A percentile compares a stretch with the other conserved stretches of the same genome.
These are phyloP conservation scores for Skeletonema costatum DNA, from an alignment of 108 stramenopile species.

Conservation along the genomic window DNA sequence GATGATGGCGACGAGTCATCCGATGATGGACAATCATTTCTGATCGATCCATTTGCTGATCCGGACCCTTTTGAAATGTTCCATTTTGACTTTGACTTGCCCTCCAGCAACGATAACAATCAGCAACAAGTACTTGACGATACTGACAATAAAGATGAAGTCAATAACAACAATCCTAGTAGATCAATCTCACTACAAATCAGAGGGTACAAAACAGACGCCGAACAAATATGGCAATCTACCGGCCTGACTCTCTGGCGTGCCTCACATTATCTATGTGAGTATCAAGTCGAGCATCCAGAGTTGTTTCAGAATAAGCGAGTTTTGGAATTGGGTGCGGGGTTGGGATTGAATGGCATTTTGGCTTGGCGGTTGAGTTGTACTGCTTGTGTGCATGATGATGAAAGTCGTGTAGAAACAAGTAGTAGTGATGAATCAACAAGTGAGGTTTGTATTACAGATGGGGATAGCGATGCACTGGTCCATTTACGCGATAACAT, in stretches of 20 bases:
- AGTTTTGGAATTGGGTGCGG: constrained; percentile 66
- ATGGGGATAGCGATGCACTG: constrained; percentile 48
- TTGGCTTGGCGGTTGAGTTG: constrained; percentile 48
- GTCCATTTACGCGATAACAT: constrained; percentile 43
- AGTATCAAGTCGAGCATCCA: constrained; percentile 56
- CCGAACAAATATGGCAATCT: constrained; percentile 71
- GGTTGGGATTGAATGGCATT: constrained; percentile 72
- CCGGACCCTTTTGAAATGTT: constrained; percentile 34
- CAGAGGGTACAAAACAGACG: constrained; percentile 53
- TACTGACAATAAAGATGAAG: background rate
- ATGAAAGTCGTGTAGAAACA: background rate
- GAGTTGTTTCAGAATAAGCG: constrained; percentile 19
- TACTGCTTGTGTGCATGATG: background rate
- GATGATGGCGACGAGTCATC: constrained; percentile 27
- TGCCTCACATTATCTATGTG: constrained; percentile 65
- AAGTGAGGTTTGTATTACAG: constrained; percentile 24
- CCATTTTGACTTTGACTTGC: constrained; percentile 20
- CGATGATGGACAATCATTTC: background rate
- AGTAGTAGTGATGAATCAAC: background rate
- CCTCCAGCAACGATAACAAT: background rate
- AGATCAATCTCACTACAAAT: constrained; percentile 47
- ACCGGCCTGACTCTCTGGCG: constrained; percentile 84
- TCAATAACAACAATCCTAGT: background rate
- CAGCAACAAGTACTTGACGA: constrained; percentile 30
- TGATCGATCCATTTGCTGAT: constrained; percentile 14